phyloP scores from a whole-genome alignment of 108 stramenopile species.

The Fragilaria radians region DNA sequence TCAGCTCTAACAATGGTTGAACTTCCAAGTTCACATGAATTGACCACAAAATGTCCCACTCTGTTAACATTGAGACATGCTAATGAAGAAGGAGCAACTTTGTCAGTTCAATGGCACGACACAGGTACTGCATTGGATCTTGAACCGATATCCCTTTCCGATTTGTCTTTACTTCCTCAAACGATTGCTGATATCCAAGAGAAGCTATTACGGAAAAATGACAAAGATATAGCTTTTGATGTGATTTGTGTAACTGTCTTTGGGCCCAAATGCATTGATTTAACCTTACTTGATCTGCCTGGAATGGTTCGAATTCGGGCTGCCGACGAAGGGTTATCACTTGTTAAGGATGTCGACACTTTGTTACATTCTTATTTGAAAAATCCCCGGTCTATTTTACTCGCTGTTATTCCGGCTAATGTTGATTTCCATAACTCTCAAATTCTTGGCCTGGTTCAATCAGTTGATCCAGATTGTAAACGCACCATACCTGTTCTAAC shows the following conservation, averaged over 20 bases:
- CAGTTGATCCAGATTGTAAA: slow-evolving; percentile 52
- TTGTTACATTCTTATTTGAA: slow-evolving; percentile 60
- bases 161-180: slow-evolving; percentile 11
- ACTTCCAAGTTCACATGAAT: slow-evolving; percentile 38
- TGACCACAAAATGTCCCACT: slow-evolving; percentile 53
- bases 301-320: slow-evolving; percentile 75
- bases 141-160: neutral
- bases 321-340: slow-evolving; percentile 36
- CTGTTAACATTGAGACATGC: slow-evolving; percentile 22
- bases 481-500: slow-evolving; percentile 87
- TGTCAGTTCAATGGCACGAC: slow-evolving; percentile 36
- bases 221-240: slow-evolving; percentile 39
- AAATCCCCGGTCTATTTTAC: slow-evolving; percentile 62
- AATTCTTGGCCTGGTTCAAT: slow-evolving; percentile 51
- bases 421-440: slow-evolving; percentile 83
- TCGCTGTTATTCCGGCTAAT: slow-evolving; percentile 77
- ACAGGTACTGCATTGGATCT: slow-evolving; percentile 10
- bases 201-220: slow-evolving; percentile 33
- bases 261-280: slow-evolving; percentile 36
- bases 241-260: slow-evolving; percentile 33
- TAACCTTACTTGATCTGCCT: slow-evolving; percentile 87
- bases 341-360: slow-evolving; percentile 55
- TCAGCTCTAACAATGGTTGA: slow-evolving; percentile 36
- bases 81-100: slow-evolving; percentile 15
- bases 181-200: slow-evolving; percentile 43